Evolutionary conservation across 306 rosid species (phyloP), one percentile per base, ranked within the genome.

Genomic region (Astragalus membranaceus): DNA sequence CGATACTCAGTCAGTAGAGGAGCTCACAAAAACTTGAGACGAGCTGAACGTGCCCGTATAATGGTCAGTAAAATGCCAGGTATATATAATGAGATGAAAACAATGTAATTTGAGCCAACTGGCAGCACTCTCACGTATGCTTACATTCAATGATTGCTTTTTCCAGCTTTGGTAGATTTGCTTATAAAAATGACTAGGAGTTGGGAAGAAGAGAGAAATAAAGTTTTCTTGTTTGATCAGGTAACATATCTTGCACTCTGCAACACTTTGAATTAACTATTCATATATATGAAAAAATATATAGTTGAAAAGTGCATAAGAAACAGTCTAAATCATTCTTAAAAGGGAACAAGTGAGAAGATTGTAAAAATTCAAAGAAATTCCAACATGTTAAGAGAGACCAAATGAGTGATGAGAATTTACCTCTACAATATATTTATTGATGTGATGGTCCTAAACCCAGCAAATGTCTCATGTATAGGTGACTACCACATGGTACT

Each of bases 1-100:
- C 89, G 97, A 72, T 95, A 95, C 83, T 84, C 99, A 3, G 96
- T 95, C 73, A 91, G 88, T 80, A 86, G 99, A 85, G 99, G 97
- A 71, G 99, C 92, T 64, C 99, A 95, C 83, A 95, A 86, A 82
- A 95, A 89, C 82, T 80, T 95, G 70, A 91, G 86, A 79, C 96
- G 99, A 37, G 99, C 99, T 70, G 99, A 95, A 73, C 92, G 97
- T 39, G 96, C 96, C 36, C 85, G 99, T 58, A 80, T 89, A 79
- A 76, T 84, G 80, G 96, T 85, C 81, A 84, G 85, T 84, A 95
- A 85, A 89, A 91, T 89, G 74, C 95, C 99, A 86, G 97, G 99
- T 91, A 82, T 56, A n/a, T 35, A 9, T 41, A 39, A 53, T 8
- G 60, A 75, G 63, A 75, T 56, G 48, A 72, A 69, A 58, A 63